Conservation (phyloP, 192 early-diverging fungal genomes). For the Podila minutissima region DNA sequence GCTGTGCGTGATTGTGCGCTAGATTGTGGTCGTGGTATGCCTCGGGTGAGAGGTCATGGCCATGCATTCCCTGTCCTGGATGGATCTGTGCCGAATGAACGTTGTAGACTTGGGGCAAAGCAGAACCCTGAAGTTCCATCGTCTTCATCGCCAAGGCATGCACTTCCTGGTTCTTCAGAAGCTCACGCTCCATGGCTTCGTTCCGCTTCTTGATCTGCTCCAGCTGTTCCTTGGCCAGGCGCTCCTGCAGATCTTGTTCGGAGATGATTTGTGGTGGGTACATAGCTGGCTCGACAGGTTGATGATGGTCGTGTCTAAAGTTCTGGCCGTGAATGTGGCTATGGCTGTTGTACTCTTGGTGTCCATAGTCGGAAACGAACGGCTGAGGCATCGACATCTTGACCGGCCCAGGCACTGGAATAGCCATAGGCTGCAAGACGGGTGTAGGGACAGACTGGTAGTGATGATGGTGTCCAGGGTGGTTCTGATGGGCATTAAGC, state of each 20-base stretch:
- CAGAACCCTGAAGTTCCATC: slow-evolving; percentile 25
- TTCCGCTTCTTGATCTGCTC: slow-evolving; percentile 34
- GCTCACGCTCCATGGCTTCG: slow-evolving; percentile 27
- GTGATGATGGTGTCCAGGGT: neutral
- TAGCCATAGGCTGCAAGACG: neutral
- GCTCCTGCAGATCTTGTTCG: slow-evolving; percentile 25
- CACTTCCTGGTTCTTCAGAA: slow-evolving; percentile 9
- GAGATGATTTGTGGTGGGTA: slow-evolving; percentile 45
- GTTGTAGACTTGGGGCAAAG: slow-evolving; percentile 8
- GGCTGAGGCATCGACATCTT: slow-evolving; percentile 38
- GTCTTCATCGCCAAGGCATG: slow-evolving; percentile 23
- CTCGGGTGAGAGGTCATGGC: slow-evolving; percentile 7
- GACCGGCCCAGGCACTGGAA: neutral
- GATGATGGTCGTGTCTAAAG: neutral
- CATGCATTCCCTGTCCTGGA: neutral
- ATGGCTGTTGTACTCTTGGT: too few relatives aligned
- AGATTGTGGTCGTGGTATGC: slow-evolving; percentile 6
- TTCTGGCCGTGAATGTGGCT: neutral
- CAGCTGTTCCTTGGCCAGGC: slow-evolving; percentile 17
- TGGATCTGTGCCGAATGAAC: slow-evolving; percentile 10
- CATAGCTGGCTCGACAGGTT: slow-evolving; percentile 4
- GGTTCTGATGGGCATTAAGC: neutral
- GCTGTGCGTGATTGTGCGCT: neutral
- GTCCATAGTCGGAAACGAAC: slow-evolving; percentile 12
- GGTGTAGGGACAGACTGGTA: slow-evolving; percentile 3